phyloP scores from a whole-genome alignment of 768 basidiomycete genomes.

The Trametes gibbosa region DNA sequence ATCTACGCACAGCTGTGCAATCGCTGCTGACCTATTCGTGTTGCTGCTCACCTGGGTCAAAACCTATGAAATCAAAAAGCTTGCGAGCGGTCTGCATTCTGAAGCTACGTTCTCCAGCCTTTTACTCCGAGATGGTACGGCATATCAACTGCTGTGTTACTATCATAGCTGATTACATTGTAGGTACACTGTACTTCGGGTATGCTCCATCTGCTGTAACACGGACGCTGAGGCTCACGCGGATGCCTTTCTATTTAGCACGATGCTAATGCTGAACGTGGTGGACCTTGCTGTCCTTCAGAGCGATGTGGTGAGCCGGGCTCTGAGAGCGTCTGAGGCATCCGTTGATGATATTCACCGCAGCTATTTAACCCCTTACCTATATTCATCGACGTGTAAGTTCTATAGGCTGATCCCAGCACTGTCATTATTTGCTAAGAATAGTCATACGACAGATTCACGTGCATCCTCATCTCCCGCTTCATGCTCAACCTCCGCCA shows the following conservation, averaged over 20 bases:
- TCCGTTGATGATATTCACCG: background rate
- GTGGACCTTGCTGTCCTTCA: background rate
- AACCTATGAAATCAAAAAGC: constrained; percentile 11
- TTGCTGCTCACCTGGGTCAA: constrained; percentile 18
- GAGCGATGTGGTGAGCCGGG: background rate
- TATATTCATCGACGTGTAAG: constrained; percentile 13
- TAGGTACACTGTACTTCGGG: constrained; percentile 9
- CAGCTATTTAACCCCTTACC: constrained; percentile 9
- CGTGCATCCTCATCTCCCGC: constrained; percentile 15
- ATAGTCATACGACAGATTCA: background rate
- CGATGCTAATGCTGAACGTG: constrained; percentile 4
- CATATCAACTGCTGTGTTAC: background rate
- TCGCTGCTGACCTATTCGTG: constrained; percentile 12
- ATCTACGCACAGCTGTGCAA: constrained; percentile 1
- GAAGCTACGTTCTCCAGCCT: constrained; percentile 1
- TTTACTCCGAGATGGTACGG: constrained; percentile 14
- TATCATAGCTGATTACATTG: background rate
- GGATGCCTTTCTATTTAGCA: background rate
- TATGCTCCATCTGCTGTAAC: background rate
- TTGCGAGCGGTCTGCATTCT: background rate
- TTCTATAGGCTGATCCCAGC: background rate
- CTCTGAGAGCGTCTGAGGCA: background rate
- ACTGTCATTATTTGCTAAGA: background rate
- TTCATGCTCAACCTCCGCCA: constrained; percentile 17
- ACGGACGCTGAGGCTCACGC: background rate